phyloP scores from a whole-genome alignment of 2,329 filamentous ascomycete species.

The Cordyceps farinosa region DNA sequence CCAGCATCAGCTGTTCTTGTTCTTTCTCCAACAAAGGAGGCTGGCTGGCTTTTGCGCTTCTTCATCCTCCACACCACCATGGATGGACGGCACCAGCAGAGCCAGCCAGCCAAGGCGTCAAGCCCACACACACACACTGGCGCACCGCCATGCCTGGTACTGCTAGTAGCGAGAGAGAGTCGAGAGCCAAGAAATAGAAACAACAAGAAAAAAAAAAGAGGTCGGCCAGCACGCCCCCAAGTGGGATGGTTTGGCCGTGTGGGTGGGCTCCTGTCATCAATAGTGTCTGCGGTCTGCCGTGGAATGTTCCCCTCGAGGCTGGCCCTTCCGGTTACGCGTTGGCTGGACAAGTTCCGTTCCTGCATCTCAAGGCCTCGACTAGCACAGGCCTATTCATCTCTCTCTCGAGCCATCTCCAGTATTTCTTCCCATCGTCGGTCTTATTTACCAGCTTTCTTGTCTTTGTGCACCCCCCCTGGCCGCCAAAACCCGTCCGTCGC shows the following conservation, averaged over 20 bases:
- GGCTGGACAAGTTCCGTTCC: neutral
- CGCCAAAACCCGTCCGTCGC: neutral
- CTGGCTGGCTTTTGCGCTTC: neutral
- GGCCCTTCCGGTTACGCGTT: neutral
- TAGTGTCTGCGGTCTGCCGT: neutral
- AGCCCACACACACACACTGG: neutral
- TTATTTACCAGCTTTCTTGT: neutral
- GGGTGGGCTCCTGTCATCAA: neutral
- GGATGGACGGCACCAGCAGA: neutral
- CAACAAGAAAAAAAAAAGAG: neutral
- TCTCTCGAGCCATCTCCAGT: neutral
- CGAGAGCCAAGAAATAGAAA: too few relatives aligned
- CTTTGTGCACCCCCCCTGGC: too few relatives aligned
- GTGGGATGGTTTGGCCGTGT: neutral
- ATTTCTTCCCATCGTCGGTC: too few relatives aligned
- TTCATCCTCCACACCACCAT: slow-evolving; percentile 4
- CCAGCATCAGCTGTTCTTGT: neutral
- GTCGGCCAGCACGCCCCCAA: neutral
- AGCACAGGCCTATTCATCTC: neutral
- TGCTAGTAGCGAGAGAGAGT: too few relatives aligned
- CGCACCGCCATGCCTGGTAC: neutral
- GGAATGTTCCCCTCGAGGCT: neutral
- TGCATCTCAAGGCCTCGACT: neutral
- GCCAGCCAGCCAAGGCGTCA: neutral
- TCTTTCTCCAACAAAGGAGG: neutral